Evolutionary conservation across 1,139 yeast species (phyloP), one percentile per base, ranked within the genome.

Genomic region (Zhuliangozyma blackwelliae): DNA sequence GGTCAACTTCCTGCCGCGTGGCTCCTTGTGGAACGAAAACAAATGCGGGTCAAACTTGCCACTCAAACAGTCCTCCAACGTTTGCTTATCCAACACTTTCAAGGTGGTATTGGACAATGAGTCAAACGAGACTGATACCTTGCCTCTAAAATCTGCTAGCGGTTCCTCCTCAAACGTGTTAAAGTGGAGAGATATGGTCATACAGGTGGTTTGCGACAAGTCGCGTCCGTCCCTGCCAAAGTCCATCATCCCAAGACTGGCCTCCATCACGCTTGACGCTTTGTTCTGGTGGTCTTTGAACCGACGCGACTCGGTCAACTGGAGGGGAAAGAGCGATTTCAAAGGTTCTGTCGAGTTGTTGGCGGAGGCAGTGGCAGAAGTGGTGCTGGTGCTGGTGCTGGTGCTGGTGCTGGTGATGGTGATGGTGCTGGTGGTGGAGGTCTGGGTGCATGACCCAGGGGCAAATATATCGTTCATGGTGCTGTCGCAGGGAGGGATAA

Each of bases 141-240:
- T 57, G 1, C 49, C 55, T 1, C 41, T 44, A 2, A 62, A 34
- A n/a, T 57, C 47, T 4, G 46, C 38, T 39, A 68, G 65, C 1
- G 71, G 69, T 32, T 66, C 58, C 6, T 58, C 41, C 11, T 65
- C 67, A 40, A 54, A 59, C 1, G 68, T 55, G 36, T 58, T 59
- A 42, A 53, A 68, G 5, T 52, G 53, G 39, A 65, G 63, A 0
- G 70, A 56, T 5, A 68, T 33, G 0, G 75, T 66, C 50, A 70
- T 45, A 40, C 73, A 68, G 0, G 68, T 59, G 9, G 26, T 40
- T 11, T 34, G 28, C 0, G 39, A 35, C 7, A 31, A n/a, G 5
- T 32, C 25, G 25, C 32, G 25, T 27, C 10, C 31, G 11, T 20
- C 11, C 12, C 11, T 29, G 13, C 25, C 31, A 5, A 20, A 11